Evolutionary conservation across 2,329 filamentous ascomycete species (phyloP).

Genomic region (Chaetomium sp.): DNA sequence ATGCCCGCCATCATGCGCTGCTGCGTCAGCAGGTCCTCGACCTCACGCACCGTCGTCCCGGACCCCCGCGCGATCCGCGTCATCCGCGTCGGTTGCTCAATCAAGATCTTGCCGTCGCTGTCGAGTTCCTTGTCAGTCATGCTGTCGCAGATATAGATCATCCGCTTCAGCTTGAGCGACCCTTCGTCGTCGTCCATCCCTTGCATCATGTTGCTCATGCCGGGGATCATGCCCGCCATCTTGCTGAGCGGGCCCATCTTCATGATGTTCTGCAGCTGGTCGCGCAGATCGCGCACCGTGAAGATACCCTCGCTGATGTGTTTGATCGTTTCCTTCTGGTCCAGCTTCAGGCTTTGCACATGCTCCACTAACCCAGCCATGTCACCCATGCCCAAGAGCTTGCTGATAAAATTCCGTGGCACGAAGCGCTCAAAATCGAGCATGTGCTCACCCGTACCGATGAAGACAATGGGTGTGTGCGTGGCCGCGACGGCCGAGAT

Average conservation of each 20-base stretch:
- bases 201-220: slow-evolving; percentile 86
- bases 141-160: slow-evolving; percentile 98
- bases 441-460: slow-evolving; percentile 96
- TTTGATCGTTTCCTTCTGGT: slow-evolving; percentile 99
- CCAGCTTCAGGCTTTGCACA: slow-evolving; percentile 88
- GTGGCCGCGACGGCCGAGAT: slow-evolving; percentile 97
- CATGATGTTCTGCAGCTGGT: slow-evolving; percentile 97
- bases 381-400: slow-evolving; percentile 94
- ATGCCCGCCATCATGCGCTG: slow-evolving; percentile 98
- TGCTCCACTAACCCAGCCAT: slow-evolving; percentile 94
- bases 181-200: slow-evolving; percentile 97
- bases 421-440: slow-evolving; percentile 89
- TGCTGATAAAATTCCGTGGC: slow-evolving; percentile 87
- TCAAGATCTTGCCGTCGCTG: slow-evolving; percentile 87
- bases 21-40: slow-evolving; percentile 95
- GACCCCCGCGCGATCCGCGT: slow-evolving; percentile 84
- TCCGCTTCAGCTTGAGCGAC: slow-evolving; percentile 85
- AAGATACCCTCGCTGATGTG: slow-evolving; percentile 97
- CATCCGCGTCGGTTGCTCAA: slow-evolving; percentile 88
- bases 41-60: slow-evolving; percentile 83
- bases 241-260: slow-evolving; percentile 98
- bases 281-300: slow-evolving; percentile 85
- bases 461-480: slow-evolving; percentile 93
- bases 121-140: slow-evolving; percentile 97
- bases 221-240: slow-evolving; percentile 98